Evolutionary conservation across 108 stramenopile genomes (phyloP), one percentile per base, ranked within the genome.

Genomic region (Conticribra guillardii): DNA sequence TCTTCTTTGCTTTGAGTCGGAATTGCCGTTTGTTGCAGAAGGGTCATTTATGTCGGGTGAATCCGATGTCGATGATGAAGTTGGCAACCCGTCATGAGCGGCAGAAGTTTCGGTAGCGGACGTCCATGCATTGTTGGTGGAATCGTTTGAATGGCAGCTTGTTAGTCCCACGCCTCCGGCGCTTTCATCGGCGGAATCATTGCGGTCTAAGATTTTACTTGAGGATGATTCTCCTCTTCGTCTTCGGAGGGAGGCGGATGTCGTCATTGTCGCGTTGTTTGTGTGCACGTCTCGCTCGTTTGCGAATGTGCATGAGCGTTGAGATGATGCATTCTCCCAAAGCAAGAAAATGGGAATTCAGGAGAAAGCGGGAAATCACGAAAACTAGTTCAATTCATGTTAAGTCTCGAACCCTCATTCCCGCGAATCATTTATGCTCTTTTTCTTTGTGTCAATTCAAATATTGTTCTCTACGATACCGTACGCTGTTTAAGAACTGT

Each of bases 181-280:
- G 50, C 65, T 66, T 26, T 66, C 52, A 26, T 66, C 65, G 51
- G 65, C 65, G 1, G 65, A 53, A 34, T 47, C 23, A 15, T 24
- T 16, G 19, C 11, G 45, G 0, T 14, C 29, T 11, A 14, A 44
- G 11, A 9, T 41, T 41, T 41, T 5, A 41, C 11, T 41, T 41
- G 37, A 41, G 11, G 37, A 41, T 41, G 37, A 11, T 9, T 5
- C 37, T 41, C 37, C 37, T 41, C 37, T 41, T 41, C 54, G n/a
- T 8, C 53, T 22, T 27, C 53, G 3, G 21, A 54, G 5, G 53
- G 27, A 22, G 53, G 15, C 53, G 53, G 5, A 8, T n/a, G 27
- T 41, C 37, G 37, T 41, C 37, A 41, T 41, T 5, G 37, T 41
- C 11, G 11, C 11, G 37, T 5, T 41, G 8, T 5, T 41, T 41